Conservation (phyloP, 441 rosid species). For the Euphorbia corollata region DNA sequence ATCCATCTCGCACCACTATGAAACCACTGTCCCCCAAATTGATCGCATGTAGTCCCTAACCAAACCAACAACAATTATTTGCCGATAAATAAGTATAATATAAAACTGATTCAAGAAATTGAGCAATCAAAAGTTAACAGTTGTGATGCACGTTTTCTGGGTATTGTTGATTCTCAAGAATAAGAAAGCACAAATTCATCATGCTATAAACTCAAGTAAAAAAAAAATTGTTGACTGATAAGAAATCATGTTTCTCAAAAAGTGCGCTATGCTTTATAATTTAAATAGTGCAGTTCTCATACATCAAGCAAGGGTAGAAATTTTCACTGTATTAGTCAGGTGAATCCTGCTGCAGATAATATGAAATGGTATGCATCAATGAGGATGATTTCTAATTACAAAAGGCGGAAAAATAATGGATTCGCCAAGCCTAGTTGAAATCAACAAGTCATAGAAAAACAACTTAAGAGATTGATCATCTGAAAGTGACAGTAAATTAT, state of each 20-base stretch:
- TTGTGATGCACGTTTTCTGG: background rate
- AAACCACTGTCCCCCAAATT: constrained; percentile 90
- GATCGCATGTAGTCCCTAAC: constrained; percentile 45
- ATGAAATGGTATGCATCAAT: background rate
- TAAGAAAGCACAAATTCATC: background rate
- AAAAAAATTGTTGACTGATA: background rate
- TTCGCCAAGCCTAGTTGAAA: background rate
- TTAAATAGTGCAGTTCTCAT: background rate
- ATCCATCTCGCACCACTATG: constrained; percentile 81
- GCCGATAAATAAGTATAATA: background rate
- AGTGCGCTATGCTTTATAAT: background rate
- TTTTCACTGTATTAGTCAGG: background rate
- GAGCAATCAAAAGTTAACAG: constrained; percentile 3
- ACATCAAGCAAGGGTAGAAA: background rate
- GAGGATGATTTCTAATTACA: no score
- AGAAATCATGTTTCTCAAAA: no score
- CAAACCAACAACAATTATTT: constrained; percentile 3
- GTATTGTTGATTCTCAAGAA: background rate
- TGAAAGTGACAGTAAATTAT: background rate
- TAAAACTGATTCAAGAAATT: background rate
- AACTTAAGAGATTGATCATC: background rate
- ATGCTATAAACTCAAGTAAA: background rate
- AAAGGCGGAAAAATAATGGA: no score
- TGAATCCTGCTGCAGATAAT: background rate
- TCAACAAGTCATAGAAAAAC: background rate